Conservation (phyloP, 345 rosid species). For the Lenwebbia sp. region DNA sequence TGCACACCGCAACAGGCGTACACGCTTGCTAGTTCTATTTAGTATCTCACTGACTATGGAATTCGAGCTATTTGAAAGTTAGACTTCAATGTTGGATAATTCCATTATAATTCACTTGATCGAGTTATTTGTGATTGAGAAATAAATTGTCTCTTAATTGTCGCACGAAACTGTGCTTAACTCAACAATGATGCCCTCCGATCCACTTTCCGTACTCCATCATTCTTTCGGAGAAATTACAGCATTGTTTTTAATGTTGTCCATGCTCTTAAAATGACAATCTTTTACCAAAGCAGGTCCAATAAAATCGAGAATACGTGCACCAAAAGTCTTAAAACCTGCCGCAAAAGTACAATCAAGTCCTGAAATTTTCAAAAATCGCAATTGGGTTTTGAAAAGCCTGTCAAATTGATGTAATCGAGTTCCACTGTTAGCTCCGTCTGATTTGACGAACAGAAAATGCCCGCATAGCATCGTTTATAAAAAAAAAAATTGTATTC, state of each 20-base stretch:
- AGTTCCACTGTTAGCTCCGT: background rate
- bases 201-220: background rate
- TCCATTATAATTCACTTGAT: background rate
- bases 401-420: background rate
- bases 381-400: background rate
- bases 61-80: background rate
- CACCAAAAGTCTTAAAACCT: background rate
- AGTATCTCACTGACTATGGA: background rate
- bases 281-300: background rate
- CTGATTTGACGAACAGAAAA: background rate
- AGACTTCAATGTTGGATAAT: rapidly evolving
- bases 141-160: background rate
- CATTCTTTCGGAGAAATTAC: background rate
- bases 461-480: background rate
- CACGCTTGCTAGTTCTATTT: background rate
- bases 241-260: background rate
- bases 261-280: background rate
- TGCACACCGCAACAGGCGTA: background rate
- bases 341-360: background rate
- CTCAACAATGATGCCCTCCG: background rate
- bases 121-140: background rate
- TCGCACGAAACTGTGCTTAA: background rate
- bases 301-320: background rate
- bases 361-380: background rate
- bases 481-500: too few species aligned